Conservation (phyloP, 768 basidiomycete genomes). For the Boletus edulis region DNA sequence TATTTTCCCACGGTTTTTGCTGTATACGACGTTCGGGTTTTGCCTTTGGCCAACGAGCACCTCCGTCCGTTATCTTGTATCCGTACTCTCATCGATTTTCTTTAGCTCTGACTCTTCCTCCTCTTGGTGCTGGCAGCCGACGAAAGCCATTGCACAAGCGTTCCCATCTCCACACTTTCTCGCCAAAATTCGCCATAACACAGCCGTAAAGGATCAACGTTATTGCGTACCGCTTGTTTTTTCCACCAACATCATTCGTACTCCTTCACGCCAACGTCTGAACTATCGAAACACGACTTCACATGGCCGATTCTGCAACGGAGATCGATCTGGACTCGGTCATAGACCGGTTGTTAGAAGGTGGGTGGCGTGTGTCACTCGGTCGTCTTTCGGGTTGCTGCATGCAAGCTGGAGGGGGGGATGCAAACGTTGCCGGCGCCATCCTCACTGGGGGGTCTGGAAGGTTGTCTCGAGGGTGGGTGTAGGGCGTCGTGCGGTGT, state of each 20-base stretch:
- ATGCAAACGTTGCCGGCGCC: neutral
- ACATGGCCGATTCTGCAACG: constrained; percentile 77
- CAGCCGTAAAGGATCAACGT: constrained; percentile 20
- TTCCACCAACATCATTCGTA: constrained; percentile 20
- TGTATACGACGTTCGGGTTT: constrained; percentile 31
- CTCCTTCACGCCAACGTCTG: constrained; percentile 16
- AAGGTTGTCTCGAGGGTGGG: constrained; percentile 2
- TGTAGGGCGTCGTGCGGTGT: constrained; percentile 2
- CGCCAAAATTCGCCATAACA: constrained; percentile 21
- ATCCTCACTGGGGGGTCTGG: neutral
- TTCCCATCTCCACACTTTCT: constrained; percentile 1
- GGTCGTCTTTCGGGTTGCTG: constrained; percentile 14
- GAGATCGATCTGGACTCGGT: constrained; percentile 99
- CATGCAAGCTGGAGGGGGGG: neutral
- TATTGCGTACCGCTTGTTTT: constrained; percentile 25
- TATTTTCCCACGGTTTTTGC: constrained; percentile 31
- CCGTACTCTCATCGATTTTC: constrained; percentile 34
- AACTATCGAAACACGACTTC: constrained; percentile 12
- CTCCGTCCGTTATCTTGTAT: constrained; percentile 32
- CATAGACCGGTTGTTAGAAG: constrained; percentile 97
- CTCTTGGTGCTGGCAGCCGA: constrained; percentile 24
- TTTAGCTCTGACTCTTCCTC: constrained; percentile 7
- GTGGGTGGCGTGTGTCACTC: constrained; percentile 51
- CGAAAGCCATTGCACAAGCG: constrained; percentile 13
- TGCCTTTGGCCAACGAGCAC: constrained; percentile 29